A percentile compares a stretch with the other conserved stretches of the same genome.
phyloP scores from a whole-genome alignment of 208 protist species.

The Acanthamoeba lenticulata region DNA sequence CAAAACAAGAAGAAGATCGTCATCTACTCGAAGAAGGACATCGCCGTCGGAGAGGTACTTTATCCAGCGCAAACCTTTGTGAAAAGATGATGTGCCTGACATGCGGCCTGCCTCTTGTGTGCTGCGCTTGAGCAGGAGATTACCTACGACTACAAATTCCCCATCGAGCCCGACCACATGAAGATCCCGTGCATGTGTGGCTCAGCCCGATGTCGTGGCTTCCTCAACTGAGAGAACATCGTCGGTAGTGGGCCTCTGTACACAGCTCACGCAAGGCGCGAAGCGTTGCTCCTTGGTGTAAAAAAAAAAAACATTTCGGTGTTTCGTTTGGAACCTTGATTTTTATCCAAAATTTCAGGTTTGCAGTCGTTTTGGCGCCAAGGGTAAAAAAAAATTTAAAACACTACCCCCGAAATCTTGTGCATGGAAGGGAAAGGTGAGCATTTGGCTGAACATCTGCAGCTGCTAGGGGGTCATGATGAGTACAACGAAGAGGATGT shows the following conservation, averaged over 20 bases:
- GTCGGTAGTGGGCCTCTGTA: not conserved
- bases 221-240: slow-evolving; percentile 78
- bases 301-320: not conserved
- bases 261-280: no score
- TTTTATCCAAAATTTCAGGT: no score
- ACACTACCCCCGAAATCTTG: no score
- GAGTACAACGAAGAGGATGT: no score
- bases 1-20: slow-evolving; percentile 85
- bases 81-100: not conserved
- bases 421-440: no score
- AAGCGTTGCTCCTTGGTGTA: not conserved
- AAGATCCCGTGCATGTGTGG: slow-evolving; percentile 90
- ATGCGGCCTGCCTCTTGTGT: not conserved
- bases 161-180: slow-evolving; percentile 81
- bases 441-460: no score
- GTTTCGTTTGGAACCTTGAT: no score
- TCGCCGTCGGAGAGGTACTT: slow-evolving; percentile 83
- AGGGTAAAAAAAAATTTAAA: no score
- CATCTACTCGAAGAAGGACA: slow-evolving; percentile 86
- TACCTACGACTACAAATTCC: slow-evolving; percentile 91
- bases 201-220: slow-evolving; percentile 70
- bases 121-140: slow-evolving; percentile 73
- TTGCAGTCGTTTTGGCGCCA: no score
- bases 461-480: no score
- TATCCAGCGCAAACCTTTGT: no score